Base-by-base conservation (phyloP, 2,329 filamentous ascomycete species). In the Dothistroma septosporum region DNA sequence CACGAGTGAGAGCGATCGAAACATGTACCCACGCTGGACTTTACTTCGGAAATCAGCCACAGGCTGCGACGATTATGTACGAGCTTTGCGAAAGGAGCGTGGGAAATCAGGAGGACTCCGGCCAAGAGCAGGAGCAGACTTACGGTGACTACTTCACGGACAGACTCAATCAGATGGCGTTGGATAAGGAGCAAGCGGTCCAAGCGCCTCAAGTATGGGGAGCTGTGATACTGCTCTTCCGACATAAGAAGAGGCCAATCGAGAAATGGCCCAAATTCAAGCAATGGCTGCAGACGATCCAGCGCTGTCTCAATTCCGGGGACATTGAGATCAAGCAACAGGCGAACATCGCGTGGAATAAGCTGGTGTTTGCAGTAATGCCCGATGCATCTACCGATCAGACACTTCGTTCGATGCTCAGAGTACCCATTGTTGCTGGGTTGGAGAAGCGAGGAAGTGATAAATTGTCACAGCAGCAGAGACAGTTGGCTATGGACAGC, bases 191-290 rank as follows among this genome's bases (percentile, higher is more conserved):
- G 12, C 82, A 85, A 22, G 85, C 84, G 10, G 74, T 81, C 0
- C 80, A 85, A 44, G 92, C 96, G 0, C 92, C 94, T 6, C 89
- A 92, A 66, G 90, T 97, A 22, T 97, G 93, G 93, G 89, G 89
- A 61, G 84, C 91, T 37, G 80, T 96, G 2, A 85, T 93, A 7
- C 81, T 96, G 1, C 85, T 96, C 58, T 79, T 97, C 53, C 86
- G 89, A 57, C 79, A 76, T 63, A 76, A 85, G 76, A 75, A 86
- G 73, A 65, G 80, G 79, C 70, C 85, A 78, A 65, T 87, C 72
- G 77, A 83, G 28, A 74, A 78, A 41, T 97, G 93, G 90, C 81
- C 87, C 33, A 66, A 69, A 31, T 85, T 89, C 69, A 86, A 91
- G 64, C 83, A 81, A 31, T 97, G 91, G 89, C 79, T 97, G 8